Evolutionary conservation across 83 land plant genomes (phyloP), one percentile per base, ranked within the genome.

Genomic region (Larix sibirica): DNA sequence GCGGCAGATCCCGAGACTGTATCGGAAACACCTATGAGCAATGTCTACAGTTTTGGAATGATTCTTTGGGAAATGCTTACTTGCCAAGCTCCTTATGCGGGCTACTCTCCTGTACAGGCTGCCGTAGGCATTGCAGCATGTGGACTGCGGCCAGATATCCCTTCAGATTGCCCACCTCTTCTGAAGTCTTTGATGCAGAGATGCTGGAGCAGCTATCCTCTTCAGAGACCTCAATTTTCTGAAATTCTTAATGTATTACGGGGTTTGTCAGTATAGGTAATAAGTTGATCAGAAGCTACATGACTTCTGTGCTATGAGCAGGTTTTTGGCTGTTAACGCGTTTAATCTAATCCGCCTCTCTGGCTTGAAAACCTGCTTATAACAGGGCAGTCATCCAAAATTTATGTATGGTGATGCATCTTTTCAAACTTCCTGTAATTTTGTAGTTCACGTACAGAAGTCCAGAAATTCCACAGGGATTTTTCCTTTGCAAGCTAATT

Each of bases 21-120:
- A 31, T 84, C 81, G 12, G 94, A 91, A 79, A 91, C 96, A 28
- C 88, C 89, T 89, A 94, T 90, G 92, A 94, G 94, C 85, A 91
- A 91, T 88, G 94, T 86, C 10, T 94, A 94, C 31, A 94, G 96
- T 74, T 94, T 85, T 71, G 92, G 94, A 10, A 94, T 94, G 94
- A 87, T 92, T 17, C 64, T 94, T 6, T 94, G 96, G 96, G 96
- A 94, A 86, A 88, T 94, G 94, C 83, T 94, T n/a, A 90, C 96
- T 10, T 88, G 92, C 31, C 92, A 94, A 82, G 82, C 86, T 23
- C 94, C 96, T 3, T 91, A 91, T 82, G 79, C 85, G 23, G 81
- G 92, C 16, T 91, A 74, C 71, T 94, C 96, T 21, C 96, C 96
- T 12, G 94, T 94, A 18, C 94, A 94, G 61, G 96, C 96, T 36